phyloP scores from a whole-genome alignment of 192 early-diverging fungal genomes.

The Phlyctochytrium bullatum region DNA sequence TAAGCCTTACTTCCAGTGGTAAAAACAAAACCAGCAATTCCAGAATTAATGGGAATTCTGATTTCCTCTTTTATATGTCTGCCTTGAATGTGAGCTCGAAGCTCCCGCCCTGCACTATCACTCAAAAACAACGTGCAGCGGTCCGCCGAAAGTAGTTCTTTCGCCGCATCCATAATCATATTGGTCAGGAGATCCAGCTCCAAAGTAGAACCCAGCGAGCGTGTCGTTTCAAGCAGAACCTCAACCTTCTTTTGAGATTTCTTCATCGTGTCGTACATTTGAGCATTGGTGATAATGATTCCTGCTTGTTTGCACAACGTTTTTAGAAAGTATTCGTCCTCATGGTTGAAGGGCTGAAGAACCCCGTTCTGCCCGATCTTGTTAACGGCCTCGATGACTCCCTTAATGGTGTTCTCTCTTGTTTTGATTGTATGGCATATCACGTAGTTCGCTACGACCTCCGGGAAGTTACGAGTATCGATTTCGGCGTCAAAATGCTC shows the following conservation, averaged over 20 bases:
- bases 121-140: constrained; percentile 45
- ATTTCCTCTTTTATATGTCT: constrained; percentile 42
- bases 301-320: constrained; percentile 25
- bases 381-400: constrained; percentile 47
- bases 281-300: constrained; percentile 37
- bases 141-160: constrained; percentile 45
- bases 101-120: constrained; percentile 38
- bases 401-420: constrained; percentile 29
- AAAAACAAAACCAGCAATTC: constrained; percentile 46
- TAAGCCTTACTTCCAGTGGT: constrained; percentile 35
- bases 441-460: constrained; percentile 21
- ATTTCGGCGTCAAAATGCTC: constrained; percentile 38
- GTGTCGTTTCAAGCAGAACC: constrained; percentile 50
- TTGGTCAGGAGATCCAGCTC: constrained; percentile 42
- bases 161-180: constrained; percentile 50
- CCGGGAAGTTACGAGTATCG: constrained; percentile 25
- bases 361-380: constrained; percentile 31
- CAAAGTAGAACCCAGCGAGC: constrained; percentile 40
- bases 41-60: constrained; percentile 31
- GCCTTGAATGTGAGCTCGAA: constrained; percentile 41
- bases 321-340: constrained; percentile 43
- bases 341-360: constrained; percentile 30
- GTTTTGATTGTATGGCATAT: constrained; percentile 39
- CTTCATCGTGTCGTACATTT: constrained; percentile 45
- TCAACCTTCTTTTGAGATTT: constrained; percentile 50